Base-by-base conservation (phyloP, 805 yeast species). In the Lipomyces lipofer region DNA sequence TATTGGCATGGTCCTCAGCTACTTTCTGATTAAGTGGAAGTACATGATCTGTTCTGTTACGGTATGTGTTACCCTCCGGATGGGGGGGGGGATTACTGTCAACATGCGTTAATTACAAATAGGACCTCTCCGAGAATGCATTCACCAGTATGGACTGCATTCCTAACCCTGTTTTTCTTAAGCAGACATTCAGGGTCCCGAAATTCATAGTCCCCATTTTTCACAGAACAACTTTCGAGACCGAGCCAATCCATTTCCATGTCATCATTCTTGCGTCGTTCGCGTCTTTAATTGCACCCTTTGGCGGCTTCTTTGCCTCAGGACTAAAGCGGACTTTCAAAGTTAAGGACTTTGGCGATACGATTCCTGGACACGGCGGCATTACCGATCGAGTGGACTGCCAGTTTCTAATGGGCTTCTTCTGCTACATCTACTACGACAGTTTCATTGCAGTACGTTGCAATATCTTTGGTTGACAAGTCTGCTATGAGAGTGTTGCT, bases 341-440 rank as follows among this genome's bases (percentile, higher is more conserved):
- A 66, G 90, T 91, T 50, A 92, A 92, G 73, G 99, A 94, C 72
- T 94, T 94, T 67, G 99, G 98, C 62, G 95, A 92, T 67, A 92
- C 98, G 9, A 94, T 94, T 64, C 99, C 99, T 17, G 99, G 99
- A 27, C 99, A 94, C 69, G 99, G 99, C 61, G 99, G 99, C 63
- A 85, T 94, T 62, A 91, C 97, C 21, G 99, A 94, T 70, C 81
- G 99, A 73, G 85, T 94, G 75, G 99, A 94, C 73, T 94, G 99
- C 73, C 98, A 94, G 73, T 94, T 92, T 68, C 75, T 94, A 64
- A 94, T 94, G 98, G 99, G 99, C 10, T 88, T 95, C 38, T 94
- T 94, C 69, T 80, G 92, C 36, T 91, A 91, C 67, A 76, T 94
- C 62, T 94, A 94, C 73, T 90, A 85, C 71, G 96, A 92, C 71